Conservation (phyloP, 768 basidiomycete species). For the Rhodotorula graminis region DNA sequence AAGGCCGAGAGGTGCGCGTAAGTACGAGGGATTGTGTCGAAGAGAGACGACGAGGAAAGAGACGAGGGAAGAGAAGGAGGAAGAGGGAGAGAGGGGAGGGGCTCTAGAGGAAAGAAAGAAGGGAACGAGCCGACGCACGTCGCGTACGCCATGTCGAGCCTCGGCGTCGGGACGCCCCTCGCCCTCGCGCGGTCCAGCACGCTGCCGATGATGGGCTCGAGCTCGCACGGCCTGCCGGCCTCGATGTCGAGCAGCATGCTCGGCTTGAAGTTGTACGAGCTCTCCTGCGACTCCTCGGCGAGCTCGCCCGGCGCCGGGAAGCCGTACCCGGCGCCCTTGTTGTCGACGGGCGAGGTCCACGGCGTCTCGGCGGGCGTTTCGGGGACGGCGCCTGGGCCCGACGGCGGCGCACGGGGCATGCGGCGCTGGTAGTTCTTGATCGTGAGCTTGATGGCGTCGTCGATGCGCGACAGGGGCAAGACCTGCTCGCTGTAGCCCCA, state of each 20-base stretch:
- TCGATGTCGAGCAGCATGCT: conserved; percentile 38
- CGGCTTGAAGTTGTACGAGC: conserved; percentile 34
- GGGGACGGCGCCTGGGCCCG: background rate
- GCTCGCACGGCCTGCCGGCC: conserved; percentile 32
- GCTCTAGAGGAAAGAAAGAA: too few relatives aligned
- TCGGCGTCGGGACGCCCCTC: conserved; percentile 29
- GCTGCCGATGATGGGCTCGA: conserved; percentile 34
- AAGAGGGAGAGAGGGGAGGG: too few relatives aligned
- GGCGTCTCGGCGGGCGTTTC: conserved; percentile 24
- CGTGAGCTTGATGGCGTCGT: conserved; percentile 30
- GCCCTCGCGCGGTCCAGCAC: conserved; percentile 34
- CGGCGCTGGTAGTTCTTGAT: conserved; percentile 26
- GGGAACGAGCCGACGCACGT: background rate
- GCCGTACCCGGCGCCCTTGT: conserved; percentile 1
- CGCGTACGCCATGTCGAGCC: conserved; percentile 28
- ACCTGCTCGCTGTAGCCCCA: conserved; percentile 32
- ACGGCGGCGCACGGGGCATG: background rate
- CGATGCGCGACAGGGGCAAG: conserved; percentile 25
- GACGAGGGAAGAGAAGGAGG: background rate
- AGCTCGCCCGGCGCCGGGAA: conserved; percentile 5
- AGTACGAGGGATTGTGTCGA: too few relatives aligned
- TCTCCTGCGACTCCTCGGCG: conserved; percentile 2
- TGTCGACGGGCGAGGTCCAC: background rate
- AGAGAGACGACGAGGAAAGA: too few relatives aligned
- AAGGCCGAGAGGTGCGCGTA: background rate